Base-by-base conservation (phyloP, 1,139 yeast species). In the Lodderomyces pseudojiufengensis region DNA sequence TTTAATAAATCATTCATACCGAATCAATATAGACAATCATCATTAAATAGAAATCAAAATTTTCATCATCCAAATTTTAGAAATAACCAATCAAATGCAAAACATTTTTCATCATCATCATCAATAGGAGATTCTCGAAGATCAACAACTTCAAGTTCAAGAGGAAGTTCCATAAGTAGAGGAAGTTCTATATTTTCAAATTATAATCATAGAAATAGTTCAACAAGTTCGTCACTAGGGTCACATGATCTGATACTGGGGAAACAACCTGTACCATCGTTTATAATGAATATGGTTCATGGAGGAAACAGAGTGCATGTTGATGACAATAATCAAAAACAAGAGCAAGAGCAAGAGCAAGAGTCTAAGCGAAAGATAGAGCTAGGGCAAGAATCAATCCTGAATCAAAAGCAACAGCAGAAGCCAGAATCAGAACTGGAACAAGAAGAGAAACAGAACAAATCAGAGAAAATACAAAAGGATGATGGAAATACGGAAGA, bases 281-380 rank as follows among this genome's bases (percentile, higher is more conserved):
- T 63, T 36, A 47, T 64, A 8, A 52, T 57, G 53, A 58, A 61
- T 36, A 51, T 62, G 46, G 62, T 60, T 6, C 37, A 35, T 10
- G 28, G 29, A 14, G 27, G 38, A 38, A 8, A 41, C 15, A 27
- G 12, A 12, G 18, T 16, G 4, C 13, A 32, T 12, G 13, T 27
- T 27, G 32, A 22, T 14, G 30, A 29, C 7, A 5, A 18, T 18
- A 18, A 18, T 5, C 7, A 5, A 21, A 33, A 32, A 26, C 23
- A 30, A 12, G 35, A 27, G 18, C 27, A 42, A 33, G 23, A 31
- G 20, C 8, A 26, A 3, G 24, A 13, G n/a, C 7, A 24, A 20
- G 24, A 24, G 32, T 12, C n/a, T 5, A 23, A 18, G 11, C 6
- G 21, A 29, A 7, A 15, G 22, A 8, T 9, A n/a, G n/a, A n/a